Base-by-base conservation (phyloP, 768 basidiomycete species). In the Coprinellus micaceus region DNA sequence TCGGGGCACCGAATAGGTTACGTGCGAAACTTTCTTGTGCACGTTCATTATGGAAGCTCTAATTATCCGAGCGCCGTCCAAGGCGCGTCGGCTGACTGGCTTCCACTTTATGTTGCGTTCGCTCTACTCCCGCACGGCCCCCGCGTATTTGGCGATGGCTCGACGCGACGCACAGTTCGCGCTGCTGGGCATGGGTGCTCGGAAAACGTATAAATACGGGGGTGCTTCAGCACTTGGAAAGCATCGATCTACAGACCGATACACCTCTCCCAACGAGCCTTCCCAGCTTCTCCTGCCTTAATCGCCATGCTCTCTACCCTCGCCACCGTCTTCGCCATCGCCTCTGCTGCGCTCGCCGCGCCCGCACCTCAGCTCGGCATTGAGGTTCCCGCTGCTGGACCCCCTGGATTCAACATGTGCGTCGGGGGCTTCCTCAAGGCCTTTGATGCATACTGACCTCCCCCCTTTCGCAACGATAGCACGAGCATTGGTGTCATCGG, bases 401-500 rank as follows among this genome's bases (percentile, higher is more conserved):
- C 58, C 17, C 44, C 58, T 41, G 58, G 58, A 24, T 59, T 59
- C 50, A 59, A 56, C 48, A 59, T 59, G 58, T 59, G 48, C n/a
- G 17, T 43, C 28, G 5, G 10, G 6, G 6, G 9, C 39, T 3
- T 15, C 26, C 54, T 19, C 15, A 36, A 25, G n/a, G n/a, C n/a
- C 36, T 22, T 49, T 39, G 36, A 40, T 28, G 37, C 26, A 3
- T 25, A 25, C 30, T 49, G n/a, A 58, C 24, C 17, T 5, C 7
- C 7, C 13, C 33, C 13, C 33, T 50, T n/a, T 39, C 26, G n/a
- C n/a, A 22, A 26, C 19, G 21, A 19, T 43, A 64, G 63, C 50
- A 60, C 63, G 21, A 62, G 57, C 25, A 46, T 64, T 33, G 63
- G 63, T 3, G 41, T 64, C 12, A 58, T 62, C 24, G 63, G 61